These are phyloP conservation scores for Leccinum arenicola DNA, from an alignment of 768 basidiomycete genomes.

Conservation along the genomic window DNA sequence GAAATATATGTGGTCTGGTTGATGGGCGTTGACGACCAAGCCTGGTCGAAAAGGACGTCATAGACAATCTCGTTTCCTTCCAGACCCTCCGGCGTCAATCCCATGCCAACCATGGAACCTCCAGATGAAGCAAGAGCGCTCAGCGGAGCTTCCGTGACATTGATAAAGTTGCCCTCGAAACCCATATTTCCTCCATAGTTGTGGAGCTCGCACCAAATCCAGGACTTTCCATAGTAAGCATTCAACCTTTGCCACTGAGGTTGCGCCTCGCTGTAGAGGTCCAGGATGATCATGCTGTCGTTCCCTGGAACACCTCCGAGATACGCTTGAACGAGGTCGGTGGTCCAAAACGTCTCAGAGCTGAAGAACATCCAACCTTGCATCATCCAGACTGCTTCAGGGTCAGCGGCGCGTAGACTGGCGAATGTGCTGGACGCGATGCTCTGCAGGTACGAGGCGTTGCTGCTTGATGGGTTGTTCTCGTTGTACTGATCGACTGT, in stretches of 20 bases:
- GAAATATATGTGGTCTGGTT: constrained; percentile 31
- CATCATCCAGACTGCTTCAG: constrained; percentile 41
- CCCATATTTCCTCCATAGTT: not conserved
- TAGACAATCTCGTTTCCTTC: constrained; percentile 46
- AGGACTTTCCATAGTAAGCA: constrained; percentile 36
- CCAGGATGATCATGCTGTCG: constrained; percentile 40
- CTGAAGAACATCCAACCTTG: constrained; percentile 44
- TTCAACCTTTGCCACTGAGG: constrained; percentile 42
- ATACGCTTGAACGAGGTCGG: constrained; percentile 39
- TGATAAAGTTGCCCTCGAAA: not conserved
- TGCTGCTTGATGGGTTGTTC: constrained; percentile 35
- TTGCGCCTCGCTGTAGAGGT: constrained; percentile 38
- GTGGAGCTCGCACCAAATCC: not conserved
- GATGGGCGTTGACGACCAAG: constrained; percentile 36
- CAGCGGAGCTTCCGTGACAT: not conserved
- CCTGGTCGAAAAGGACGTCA: constrained; percentile 40
- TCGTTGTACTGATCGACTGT: constrained; percentile 27
- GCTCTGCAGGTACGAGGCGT: constrained; percentile 32
- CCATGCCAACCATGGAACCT: constrained; percentile 38
- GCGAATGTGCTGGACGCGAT: constrained; percentile 36
- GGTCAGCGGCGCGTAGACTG: constrained; percentile 37
- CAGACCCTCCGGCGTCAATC: constrained; percentile 38
- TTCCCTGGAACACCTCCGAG: constrained; percentile 36
- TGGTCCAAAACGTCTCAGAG: constrained; percentile 36
- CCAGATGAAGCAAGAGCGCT: constrained; percentile 29